Evolutionary conservation across 2,329 filamentous ascomycete genomes (phyloP), one percentile per base, ranked within the genome.

Genomic region (Ascochyta rabiei): DNA sequence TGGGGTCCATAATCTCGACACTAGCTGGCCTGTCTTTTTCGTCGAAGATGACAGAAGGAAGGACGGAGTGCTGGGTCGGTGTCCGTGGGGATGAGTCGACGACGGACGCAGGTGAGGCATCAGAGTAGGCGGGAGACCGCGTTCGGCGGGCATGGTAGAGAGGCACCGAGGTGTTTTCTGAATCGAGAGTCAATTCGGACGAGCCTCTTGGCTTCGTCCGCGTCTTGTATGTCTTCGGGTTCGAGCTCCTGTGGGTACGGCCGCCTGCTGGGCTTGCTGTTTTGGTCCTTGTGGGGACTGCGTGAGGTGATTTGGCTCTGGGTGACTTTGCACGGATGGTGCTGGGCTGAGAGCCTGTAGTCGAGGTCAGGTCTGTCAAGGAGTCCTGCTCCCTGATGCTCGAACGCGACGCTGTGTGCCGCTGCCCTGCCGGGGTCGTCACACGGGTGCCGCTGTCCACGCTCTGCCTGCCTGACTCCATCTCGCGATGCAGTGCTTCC

Each of bases 11-110:
- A 72, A 79, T 65, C 73, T 81, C 69, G 59, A 78, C 74, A 19
- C 74, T 71, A 2, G 77, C 69, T 4, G 77, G 75, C 8, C 64
- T 62, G 54, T 73, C 74, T 50, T 72, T 72, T 40, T 67, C 63
- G 16, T 67, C 60, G 18, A 68, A 66, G 15, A 71, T 53, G 10
- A 69, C 62, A 0, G 67, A 68, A 15, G 76, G 72, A 26, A 78
- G 73, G 5, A 67, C 61, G 0, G 72, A 70, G 24, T 80, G 73
- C 19, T 74, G 67, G 2, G 71, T 77, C 2, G 79, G 79, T 9
- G 79, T 81, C 19, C 72, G 75, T 4, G 79, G 78, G 13, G 78
- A 79, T 0, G 79, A 80, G 50, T 79, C 77, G 7, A 75, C 71
- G 4, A 71, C 64, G 13, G 77, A 77, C 6, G 73, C 66, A 13